These are phyloP conservation scores for Botrytis cinerea DNA, from an alignment of 2,329 filamentous ascomycete genomes.

Conservation along the genomic window DNA sequence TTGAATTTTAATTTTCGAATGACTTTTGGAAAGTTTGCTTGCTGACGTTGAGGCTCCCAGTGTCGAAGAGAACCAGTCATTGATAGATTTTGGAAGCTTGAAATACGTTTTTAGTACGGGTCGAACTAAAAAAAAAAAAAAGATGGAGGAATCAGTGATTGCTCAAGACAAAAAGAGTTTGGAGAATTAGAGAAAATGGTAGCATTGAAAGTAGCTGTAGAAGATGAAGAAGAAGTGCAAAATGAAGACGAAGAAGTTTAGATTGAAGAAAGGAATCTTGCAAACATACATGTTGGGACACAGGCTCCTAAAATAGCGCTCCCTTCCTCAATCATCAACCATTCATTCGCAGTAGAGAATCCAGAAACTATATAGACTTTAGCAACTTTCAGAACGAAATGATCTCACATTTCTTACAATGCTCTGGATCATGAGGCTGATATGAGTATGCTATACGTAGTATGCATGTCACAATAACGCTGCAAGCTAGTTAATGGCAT, in stretches of 20 bases:
- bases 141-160: background rate
- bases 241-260: background rate
- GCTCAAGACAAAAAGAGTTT: background rate
- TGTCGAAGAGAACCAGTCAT: conserved; percentile 3
- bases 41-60: background rate
- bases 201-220: background rate
- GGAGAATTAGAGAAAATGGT: background rate
- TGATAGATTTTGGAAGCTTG: conserved; percentile 14
- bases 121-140: background rate
- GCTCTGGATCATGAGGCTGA: conserved; percentile 4
- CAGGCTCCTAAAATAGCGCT: conserved; percentile 20
- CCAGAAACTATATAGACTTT: background rate
- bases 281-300: conserved; percentile 15
- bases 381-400: background rate
- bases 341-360: conserved; percentile 15
- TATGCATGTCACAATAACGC: conserved; percentile 20
- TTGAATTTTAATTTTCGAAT: background rate
- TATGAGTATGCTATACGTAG: conserved; percentile 22
- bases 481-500: background rate
- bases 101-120: conserved; percentile 12
- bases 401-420: background rate
- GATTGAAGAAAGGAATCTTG: background rate
- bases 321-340: conserved; percentile 23
- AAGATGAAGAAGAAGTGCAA: background rate
- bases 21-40: background rate